These are phyloP conservation scores for Verticillium klebahnii DNA, from an alignment of 2,329 filamentous ascomycete genomes.

Conservation along the genomic window DNA sequence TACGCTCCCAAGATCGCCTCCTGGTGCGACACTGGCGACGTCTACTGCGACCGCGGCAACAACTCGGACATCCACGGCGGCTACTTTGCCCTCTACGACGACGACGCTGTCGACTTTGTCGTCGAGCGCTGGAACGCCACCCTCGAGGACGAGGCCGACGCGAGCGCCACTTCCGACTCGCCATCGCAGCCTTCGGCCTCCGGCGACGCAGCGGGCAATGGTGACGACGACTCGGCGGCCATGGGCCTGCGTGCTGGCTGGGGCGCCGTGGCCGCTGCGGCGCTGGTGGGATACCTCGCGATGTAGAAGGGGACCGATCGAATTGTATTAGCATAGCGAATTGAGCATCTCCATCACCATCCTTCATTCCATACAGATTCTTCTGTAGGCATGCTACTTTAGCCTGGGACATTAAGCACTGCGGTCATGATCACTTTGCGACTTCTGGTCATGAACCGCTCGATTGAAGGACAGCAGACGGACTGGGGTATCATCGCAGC, in stretches of 20 bases:
- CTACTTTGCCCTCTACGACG: conserved; percentile 31
- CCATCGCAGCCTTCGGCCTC: not conserved
- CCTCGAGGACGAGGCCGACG: conserved; percentile 12
- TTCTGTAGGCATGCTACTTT: not conserved
- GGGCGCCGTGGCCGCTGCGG: not conserved
- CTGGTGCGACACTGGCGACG: conserved; percentile 37
- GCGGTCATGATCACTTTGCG: too few species aligned
- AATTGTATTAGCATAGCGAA: not conserved
- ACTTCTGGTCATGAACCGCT: not conserved
- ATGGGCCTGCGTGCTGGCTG: not conserved
- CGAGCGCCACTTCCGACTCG: conserved; percentile 1
- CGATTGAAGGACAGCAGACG: not conserved
- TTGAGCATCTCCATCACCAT: not conserved
- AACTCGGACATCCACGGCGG: conserved; percentile 22
- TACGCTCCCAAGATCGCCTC: conserved; percentile 30
- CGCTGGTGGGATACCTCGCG: not conserved
- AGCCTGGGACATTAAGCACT: too few species aligned
- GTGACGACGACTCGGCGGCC: not conserved
- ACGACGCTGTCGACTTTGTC: conserved; percentile 28
- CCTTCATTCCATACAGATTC: not conserved
- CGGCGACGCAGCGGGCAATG: not conserved
- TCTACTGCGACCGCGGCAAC: conserved; percentile 31
- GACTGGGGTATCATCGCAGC: not conserved
- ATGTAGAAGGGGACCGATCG: not conserved
- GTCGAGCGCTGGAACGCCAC: conserved; percentile 21